These are phyloP conservation scores for Oryza australiensis DNA, from an alignment of 176 grass and related monocot genomes.

Conservation along the genomic window DNA sequence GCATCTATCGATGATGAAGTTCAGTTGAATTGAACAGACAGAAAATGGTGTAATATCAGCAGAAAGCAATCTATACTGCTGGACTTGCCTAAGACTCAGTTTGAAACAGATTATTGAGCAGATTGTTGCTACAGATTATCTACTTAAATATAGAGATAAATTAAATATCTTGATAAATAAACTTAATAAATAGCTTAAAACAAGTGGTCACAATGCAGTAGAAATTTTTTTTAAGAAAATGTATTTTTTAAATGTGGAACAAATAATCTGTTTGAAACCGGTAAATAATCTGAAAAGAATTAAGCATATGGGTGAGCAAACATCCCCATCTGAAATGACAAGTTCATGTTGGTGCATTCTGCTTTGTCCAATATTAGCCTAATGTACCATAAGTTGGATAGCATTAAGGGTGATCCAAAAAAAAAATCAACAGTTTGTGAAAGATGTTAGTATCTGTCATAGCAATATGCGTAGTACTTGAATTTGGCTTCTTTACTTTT, in stretches of 20 bases:
- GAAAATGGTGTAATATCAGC: not conserved
- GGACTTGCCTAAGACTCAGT: not conserved
- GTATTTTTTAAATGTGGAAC: too few relatives aligned
- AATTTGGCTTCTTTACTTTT: not conserved
- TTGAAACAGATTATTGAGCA: too few relatives aligned
- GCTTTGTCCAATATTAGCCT: not conserved
- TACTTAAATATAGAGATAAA: too few relatives aligned
- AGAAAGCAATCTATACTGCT: not conserved
- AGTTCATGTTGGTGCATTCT: not conserved
- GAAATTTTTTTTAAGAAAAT: too few relatives aligned
- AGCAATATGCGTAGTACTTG: too few relatives aligned
- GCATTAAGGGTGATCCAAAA: not conserved
- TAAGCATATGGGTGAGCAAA: too few relatives aligned
- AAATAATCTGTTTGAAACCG: too few relatives aligned
- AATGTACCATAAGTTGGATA: not conserved
- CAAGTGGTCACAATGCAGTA: too few relatives aligned
- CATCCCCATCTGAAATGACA: not conserved
- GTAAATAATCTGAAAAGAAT: too few relatives aligned
- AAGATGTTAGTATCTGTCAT: not conserved
- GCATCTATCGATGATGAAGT: slow-evolving; percentile 8
- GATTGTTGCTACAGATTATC: too few relatives aligned
- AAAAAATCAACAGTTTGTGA: not conserved
- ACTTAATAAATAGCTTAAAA: too few relatives aligned
- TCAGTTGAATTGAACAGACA: not conserved
- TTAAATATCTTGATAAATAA: too few relatives aligned